phyloP scores from a whole-genome alignment of 345 rosid species.

The Clarkia xantiana region DNA sequence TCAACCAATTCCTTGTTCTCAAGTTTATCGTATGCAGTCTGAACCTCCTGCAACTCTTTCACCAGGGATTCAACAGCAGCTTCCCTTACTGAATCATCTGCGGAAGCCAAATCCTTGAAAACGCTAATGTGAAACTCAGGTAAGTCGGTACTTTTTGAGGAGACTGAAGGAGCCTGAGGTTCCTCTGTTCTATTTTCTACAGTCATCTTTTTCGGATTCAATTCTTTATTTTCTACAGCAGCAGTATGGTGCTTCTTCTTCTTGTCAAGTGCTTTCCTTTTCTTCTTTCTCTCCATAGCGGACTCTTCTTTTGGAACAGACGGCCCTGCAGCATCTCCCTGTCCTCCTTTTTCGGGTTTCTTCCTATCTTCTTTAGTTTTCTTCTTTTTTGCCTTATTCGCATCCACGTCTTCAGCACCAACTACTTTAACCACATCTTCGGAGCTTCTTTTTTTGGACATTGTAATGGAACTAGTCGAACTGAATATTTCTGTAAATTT shows the following conservation, averaged over 20 bases:
- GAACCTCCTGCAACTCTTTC: constrained; percentile 52
- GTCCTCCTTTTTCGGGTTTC: constrained; percentile 11
- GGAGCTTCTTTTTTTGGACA: constrained; percentile 4
- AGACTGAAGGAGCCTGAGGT: constrained; percentile 13
- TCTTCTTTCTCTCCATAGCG: constrained; percentile 84
- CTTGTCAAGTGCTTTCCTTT: constrained; percentile 62
- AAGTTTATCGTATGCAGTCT: constrained; percentile 44
- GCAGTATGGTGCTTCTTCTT: constrained; percentile 29
- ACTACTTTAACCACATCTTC: constrained; percentile 3
- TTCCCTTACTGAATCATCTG: constrained; percentile 44
- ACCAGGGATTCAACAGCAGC: constrained; percentile 54
- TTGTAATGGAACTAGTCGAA: neutral
- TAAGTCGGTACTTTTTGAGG: constrained; percentile 11
- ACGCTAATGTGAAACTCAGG: constrained; percentile 62
- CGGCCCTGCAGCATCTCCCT: neutral
- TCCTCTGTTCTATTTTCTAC: constrained; percentile 14
- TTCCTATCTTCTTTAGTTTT: constrained; percentile 24
- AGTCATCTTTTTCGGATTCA: constrained; percentile 12
- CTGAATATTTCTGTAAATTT: too few relatives aligned
- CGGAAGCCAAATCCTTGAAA: constrained; percentile 59
- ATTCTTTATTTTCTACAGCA: constrained; percentile 13
- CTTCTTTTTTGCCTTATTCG: too few relatives aligned
- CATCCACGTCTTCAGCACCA: neutral
- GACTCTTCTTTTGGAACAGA: constrained; percentile 20
- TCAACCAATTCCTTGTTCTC: constrained; percentile 39